Base-by-base conservation (phyloP, 805 yeast genomes). In the Ogataea nitratoaversa region DNA sequence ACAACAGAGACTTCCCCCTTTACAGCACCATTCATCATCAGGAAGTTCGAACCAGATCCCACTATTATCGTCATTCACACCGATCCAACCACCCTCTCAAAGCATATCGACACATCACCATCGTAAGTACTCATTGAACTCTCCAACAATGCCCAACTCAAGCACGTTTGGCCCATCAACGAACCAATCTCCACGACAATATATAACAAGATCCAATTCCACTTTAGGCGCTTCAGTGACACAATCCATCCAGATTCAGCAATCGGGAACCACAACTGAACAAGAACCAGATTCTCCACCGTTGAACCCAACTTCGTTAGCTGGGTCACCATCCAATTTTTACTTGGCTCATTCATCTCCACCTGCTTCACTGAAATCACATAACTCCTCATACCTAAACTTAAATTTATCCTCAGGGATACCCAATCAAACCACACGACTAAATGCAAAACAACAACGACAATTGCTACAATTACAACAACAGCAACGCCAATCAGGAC, bases 301-400 rank as follows among this genome's bases (percentile, higher is more conserved):
- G 38, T 59, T 77, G 38, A 70, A 63, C 32, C 80, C 82, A 2
- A 67, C 71, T 0, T 73, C 79, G 4, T 36, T 76, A 13, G 72
- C 74, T 2, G 78, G 76, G 5, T 74, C 79, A 0, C 82, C 82
- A 1, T 74, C 80, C 4, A 56, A 74, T 36, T 74, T 76, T 45
- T 71, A 76, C 68, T 57, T 77, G 33, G 64, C 70, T n/a, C 67
- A 73, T 17, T 72, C 71, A 38, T 73, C 81, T 0, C 81, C 81
- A 1, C 80, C 81, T 14, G 49, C 47, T 11, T 61, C 67, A 1
- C 39, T 52, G 50, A 46, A 62, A 62, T 25, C 57, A 44, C 40
- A 57, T 49, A 19, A 56, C 24, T 47, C 56, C 11, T 48, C 57
- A 14, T 53, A 43, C 19, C 22, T 50, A 23, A 46, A 48, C 19